A percentile compares a stretch with the other conserved stretches of the same genome.
phyloP scores from a whole-genome alignment of 2,329 filamentous ascomycete species.

The Alternaria gansuensis region DNA sequence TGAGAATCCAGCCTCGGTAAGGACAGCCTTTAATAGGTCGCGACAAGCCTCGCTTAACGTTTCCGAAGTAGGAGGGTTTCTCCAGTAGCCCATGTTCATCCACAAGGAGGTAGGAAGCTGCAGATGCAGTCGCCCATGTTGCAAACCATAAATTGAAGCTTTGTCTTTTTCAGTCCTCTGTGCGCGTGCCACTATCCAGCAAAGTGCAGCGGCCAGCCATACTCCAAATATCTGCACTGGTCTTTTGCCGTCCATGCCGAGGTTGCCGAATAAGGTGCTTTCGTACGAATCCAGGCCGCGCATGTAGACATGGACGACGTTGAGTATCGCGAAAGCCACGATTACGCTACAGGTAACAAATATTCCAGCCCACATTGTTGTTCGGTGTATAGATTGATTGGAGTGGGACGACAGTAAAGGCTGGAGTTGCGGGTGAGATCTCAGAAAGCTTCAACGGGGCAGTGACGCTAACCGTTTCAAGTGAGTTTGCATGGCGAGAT shows the following conservation, averaged over 20 bases:
- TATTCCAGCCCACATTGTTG: neutral
- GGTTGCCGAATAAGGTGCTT: neutral
- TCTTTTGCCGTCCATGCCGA: neutral
- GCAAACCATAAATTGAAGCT: conserved; percentile 57
- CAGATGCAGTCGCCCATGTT: conserved; percentile 66
- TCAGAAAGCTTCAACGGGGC: neutral
- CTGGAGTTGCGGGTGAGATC: neutral
- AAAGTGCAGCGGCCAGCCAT: neutral
- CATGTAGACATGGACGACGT: neutral
- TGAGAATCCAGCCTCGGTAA: conserved; percentile 56
- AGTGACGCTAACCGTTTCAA: neutral
- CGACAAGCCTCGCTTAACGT: conserved; percentile 59
- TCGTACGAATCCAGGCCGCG: neutral
- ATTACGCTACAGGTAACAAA: neutral
- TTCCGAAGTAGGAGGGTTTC: conserved; percentile 26
- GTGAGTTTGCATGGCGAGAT: neutral
- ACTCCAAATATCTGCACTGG: neutral
- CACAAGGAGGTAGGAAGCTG: conserved; percentile 63
- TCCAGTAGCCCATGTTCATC: conserved; percentile 72
- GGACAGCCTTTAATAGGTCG: conserved; percentile 60
- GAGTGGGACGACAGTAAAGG: neutral
- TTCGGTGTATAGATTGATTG: neutral
- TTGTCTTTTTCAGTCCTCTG: conserved; percentile 5
- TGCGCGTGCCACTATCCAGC: neutral
- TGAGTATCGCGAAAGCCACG: neutral